phyloP scores from a whole-genome alignment of 495 filamentous ascomycete species.

The Aspergillus nidulans region DNA sequence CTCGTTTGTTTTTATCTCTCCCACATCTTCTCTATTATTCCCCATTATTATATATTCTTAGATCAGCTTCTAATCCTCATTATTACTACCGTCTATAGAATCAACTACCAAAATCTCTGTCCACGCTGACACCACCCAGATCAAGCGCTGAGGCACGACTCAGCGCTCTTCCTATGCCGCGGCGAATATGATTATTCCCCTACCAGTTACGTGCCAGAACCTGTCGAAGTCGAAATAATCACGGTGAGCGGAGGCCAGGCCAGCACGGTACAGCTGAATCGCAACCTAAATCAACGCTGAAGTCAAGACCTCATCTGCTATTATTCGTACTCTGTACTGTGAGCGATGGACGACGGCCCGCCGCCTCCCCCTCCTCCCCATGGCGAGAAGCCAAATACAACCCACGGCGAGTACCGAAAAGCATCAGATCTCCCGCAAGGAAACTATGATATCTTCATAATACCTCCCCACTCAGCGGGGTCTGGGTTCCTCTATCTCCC shows the following conservation, averaged over 20 bases:
- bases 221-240: constrained; percentile 16
- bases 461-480: constrained; percentile 89
- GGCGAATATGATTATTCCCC: constrained; percentile 34
- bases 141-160: constrained; percentile 38
- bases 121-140: not conserved
- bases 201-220: constrained; percentile 14
- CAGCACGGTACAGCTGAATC: not conserved
- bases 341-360: constrained; percentile 41
- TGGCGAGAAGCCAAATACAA: constrained; percentile 59
- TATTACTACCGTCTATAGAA: not conserved
- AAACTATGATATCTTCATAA: constrained; percentile 96
- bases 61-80: not conserved
- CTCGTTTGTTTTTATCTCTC: not conserved
- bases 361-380: constrained; percentile 64
- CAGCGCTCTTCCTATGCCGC: constrained; percentile 32
- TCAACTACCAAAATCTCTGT: not conserved
- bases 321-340: not conserved
- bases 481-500: constrained; percentile 92
- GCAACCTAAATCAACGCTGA: not conserved
- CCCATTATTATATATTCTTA: not conserved
- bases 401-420: constrained; percentile 44
- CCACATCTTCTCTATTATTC: not conserved
- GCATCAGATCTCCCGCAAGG: constrained; percentile 65
- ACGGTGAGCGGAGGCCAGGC: not conserved
- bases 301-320: not conserved